Evolutionary conservation across 1,284 basidiomycete genomes (phyloP), one percentile per base, ranked within the genome.

Genomic region (Irpex sp.): DNA sequence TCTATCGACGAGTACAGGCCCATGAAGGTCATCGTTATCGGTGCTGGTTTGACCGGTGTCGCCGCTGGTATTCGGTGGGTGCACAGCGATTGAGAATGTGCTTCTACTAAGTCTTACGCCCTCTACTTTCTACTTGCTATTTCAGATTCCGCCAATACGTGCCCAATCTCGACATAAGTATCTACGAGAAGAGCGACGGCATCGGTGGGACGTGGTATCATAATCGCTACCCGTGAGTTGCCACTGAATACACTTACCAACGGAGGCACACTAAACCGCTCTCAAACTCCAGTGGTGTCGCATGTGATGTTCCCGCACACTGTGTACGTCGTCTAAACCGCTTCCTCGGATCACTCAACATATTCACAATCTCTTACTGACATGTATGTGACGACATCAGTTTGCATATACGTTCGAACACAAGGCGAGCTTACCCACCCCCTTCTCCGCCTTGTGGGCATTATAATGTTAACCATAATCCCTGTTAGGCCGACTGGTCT

Each of bases 151-250:
- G 78, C 17, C 85, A 86, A 70, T 74, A 75, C 47, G 75, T 86
- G 21, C 75, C 76, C 59, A 85, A 86, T 62, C 66, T 85, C 13
- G 73, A 82, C 33, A 68, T 87, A 2, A 78, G 77, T 0, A 79
- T 87, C 17, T 87, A 85, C 68, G 85, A 87, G 46, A 81, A 82
- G 60, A 80, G 81, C 62, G 74, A 77, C n/a, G 82, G 79, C 1
- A 73, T 88, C 21, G 86, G 85, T 31, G 85, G 85, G 3, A 81
- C 83, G 1, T 87, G 85, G 85, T 77, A 71, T 59, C 64, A 68
- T 9, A 77, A 76, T 54, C 71, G 64, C 61, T 77, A 77, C 61
- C 74, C 76, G 9, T 76, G 60, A 59, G 55, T 63, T 53, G 26
- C 26, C 26, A 26, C 26, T 26, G 26, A 26, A 26, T 26, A 26